phyloP scores from a whole-genome alignment of 2,329 filamentous ascomycete species.

The Coleophoma crateriformis region DNA sequence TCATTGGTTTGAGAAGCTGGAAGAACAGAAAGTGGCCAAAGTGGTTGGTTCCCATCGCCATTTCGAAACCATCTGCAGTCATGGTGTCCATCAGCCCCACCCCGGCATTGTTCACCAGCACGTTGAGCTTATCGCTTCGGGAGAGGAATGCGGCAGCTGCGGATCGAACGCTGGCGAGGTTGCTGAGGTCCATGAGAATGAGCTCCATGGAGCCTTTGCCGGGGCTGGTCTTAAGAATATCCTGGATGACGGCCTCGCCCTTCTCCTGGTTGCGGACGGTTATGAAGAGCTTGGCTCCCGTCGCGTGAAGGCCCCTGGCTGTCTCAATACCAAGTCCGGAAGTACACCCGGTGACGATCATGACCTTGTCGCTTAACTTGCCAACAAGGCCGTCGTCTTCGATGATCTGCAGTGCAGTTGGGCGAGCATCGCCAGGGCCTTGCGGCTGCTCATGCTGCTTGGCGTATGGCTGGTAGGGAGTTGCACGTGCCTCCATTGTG shows the following conservation, averaged over 20 bases:
- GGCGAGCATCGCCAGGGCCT: conserved; percentile 25
- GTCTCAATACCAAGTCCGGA: conserved; percentile 32
- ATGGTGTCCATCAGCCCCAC: neutral
- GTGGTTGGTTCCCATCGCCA: conserved; percentile 45
- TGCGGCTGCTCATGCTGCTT: conserved; percentile 4
- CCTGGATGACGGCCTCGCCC: conserved; percentile 19
- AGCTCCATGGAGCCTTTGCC: conserved; percentile 20
- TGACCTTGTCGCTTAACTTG: conserved; percentile 27
- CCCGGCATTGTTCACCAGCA: conserved; percentile 13
- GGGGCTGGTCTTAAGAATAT: conserved; percentile 10
- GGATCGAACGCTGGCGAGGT: conserved; percentile 23
- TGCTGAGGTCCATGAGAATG: conserved; percentile 26
- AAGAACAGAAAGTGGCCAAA: conserved; percentile 47
- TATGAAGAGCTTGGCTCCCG: conserved; percentile 31
- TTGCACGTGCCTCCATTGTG: too few species aligned
- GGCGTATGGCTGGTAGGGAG: neutral
- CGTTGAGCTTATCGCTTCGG: conserved; percentile 34
- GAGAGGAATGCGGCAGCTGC: conserved; percentile 19
- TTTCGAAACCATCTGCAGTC: conserved; percentile 37
- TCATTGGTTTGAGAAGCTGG: conserved; percentile 31
- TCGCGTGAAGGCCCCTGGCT: conserved; percentile 28
- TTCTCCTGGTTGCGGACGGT: conserved; percentile 30
- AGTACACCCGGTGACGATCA: conserved; percentile 33
- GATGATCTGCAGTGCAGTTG: conserved; percentile 27
- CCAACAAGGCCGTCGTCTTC: conserved; percentile 22